Base-by-base conservation (phyloP, 2,329 filamentous ascomycete genomes). In the Botrytis porri region DNA sequence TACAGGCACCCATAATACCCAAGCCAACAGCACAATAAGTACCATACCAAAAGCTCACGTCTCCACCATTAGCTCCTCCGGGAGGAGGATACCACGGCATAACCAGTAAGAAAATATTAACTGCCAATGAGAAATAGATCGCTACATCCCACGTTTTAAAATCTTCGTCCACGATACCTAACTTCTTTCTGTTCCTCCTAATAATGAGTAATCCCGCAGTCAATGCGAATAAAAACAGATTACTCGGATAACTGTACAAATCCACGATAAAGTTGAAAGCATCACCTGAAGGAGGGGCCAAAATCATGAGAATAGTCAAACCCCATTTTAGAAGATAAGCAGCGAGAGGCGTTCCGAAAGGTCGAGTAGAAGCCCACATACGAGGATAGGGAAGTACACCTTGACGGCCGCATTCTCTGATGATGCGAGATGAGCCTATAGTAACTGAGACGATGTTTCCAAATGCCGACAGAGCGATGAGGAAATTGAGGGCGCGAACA, bases 1-100 rank as follows among this genome's bases (percentile, higher is more conserved):
- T 86, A 72, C 89, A 91, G 0, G 85, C 9, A 4, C 83, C 74
- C 51, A 91, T 81, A 57, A 92, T 86, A 35, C 80, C 89, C 73
- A 93, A 85, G 0, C 91, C 90, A 0, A 88, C 86, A 0, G 89
- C 87, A 32, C 87, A 86, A 76, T 93, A 93, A 0, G 90, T 93
- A 1, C 85, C 90, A 75, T 93, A 94, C 88, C 89, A 93, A 81
- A 94, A 93, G 70, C 87, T 90, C 1, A 93, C 90, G 72, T 90
- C 88, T 0, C 90, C 91, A 0, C 86, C 88, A 48, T 86, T 85
- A 0, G 83, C 83, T 0, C 91, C 91, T 0, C 83, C 85, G 0
- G 84, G 83, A 0, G 91, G 92, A 2, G 91, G 91, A 76, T 89
- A 91, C 91, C 91, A 93, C 0, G 91, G 91, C 85, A 92, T 92